A percentile compares a stretch with the other conserved stretches of the same genome.
Evolutionary conservation across 495 filamentous ascomycete species (phyloP).

Genomic region (Tuber melanosporum): DNA sequence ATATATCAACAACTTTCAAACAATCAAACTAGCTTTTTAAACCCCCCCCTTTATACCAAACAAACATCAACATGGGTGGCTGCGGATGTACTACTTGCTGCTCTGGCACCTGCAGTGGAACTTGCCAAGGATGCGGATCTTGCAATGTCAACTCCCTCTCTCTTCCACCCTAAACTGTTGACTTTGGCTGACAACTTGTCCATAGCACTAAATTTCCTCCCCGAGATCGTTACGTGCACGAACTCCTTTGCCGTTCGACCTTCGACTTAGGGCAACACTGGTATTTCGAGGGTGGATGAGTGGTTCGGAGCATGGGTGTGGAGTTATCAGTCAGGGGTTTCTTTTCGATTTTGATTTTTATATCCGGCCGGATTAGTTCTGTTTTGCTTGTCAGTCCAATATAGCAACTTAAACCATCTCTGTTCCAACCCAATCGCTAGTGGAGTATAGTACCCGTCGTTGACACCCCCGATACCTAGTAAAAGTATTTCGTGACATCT

Average conservation of each 20-base stretch:
- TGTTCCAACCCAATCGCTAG: background rate
- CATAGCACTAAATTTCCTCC: constrained; percentile 19
- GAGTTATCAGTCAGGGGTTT: background rate
- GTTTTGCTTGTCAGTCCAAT: background rate
- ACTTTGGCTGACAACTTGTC: background rate
- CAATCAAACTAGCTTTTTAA: constrained; percentile 9
- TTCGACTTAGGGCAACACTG: background rate
- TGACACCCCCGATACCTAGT: background rate
- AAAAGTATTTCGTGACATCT: background rate
- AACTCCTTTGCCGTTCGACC: background rate
- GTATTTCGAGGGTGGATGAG: background rate
- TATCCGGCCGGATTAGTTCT: constrained; percentile 4
- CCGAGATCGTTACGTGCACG: background rate
- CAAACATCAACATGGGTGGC: constrained; percentile 21
- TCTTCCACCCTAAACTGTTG: background rate
- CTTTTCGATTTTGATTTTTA: constrained; percentile 1
- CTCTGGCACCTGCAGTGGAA: background rate
- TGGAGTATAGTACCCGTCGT: background rate
- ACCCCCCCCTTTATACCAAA: background rate
- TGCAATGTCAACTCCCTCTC: constrained; percentile 12
- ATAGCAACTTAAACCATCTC: background rate
- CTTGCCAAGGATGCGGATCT: background rate
- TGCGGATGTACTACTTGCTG: constrained; percentile 15
- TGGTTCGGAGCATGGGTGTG: background rate
- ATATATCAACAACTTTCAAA: constrained; percentile 6